A percentile compares a stretch with the other conserved stretches of the same genome.
Conservation (phyloP, 495 filamentous ascomycete species). For the Penicillium paradoxum region DNA sequence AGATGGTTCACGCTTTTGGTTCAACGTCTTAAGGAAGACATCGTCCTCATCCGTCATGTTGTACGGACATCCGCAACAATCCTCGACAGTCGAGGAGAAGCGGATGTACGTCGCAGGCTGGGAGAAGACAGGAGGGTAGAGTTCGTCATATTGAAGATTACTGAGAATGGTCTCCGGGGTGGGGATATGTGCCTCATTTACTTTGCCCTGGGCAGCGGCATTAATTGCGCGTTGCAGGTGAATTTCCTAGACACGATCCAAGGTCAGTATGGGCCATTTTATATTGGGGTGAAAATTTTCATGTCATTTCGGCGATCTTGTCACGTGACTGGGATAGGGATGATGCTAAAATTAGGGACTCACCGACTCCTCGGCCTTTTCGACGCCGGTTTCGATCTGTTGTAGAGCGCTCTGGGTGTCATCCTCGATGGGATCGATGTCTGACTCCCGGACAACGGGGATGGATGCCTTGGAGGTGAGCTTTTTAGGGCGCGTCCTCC, state of each 20-base stretch:
- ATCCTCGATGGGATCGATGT: conserved; percentile 74
- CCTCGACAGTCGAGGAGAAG: conserved; percentile 96
- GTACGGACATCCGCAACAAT: conserved; percentile 81
- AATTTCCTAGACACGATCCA: conserved; percentile 67
- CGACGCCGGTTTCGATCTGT: conserved; percentile 92
- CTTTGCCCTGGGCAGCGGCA: conserved; percentile 69
- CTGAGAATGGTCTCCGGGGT: conserved; percentile 77
- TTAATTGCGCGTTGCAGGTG: conserved; percentile 93
- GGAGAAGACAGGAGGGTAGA: conserved; percentile 74
- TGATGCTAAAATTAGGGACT: conserved; percentile 49
- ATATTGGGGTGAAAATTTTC: conserved; percentile 25
- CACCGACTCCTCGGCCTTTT: conserved; percentile 94
- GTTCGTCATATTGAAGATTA: conserved; percentile 74
- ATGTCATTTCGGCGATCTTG: conserved; percentile 29
- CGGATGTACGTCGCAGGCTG: conserved; percentile 92
- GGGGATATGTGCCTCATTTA: conserved; percentile 70
- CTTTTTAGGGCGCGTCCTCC: conserved; percentile 75
- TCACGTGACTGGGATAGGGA: conserved; percentile 53
- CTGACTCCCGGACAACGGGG: conserved; percentile 78
- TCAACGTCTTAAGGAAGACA: conserved; percentile 75
- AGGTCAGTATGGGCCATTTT: conserved; percentile 9
- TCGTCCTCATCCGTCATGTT: conserved; percentile 90
- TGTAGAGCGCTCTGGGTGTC: conserved; percentile 60
- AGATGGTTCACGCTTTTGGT: conserved; percentile 61
- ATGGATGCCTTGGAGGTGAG: conserved; percentile 82